These are phyloP conservation scores for Wickerhamiella allomyrinae DNA, from an alignment of 805 yeast species.

Conservation along the genomic window DNA sequence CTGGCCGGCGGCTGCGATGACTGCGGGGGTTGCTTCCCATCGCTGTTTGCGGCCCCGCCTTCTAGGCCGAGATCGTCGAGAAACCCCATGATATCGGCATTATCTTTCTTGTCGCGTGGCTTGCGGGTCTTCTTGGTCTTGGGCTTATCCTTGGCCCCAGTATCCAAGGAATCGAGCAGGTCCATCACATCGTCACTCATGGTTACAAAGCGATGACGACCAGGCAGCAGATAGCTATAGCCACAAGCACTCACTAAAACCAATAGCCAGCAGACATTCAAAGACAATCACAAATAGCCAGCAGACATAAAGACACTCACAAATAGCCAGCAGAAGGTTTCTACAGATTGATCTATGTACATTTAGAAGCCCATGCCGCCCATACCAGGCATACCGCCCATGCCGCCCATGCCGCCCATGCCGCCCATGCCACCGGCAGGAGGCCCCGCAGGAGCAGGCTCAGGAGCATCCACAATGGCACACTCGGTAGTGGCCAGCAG, in stretches of 20 bases:
- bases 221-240: background rate
- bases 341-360: constrained; percentile 1
- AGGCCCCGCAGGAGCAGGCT: constrained; percentile 47
- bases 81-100: constrained; percentile 31
- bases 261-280: too few relatives aligned
- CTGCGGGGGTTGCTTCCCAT: background rate
- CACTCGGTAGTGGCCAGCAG: constrained; percentile 96
- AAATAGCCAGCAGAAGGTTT: too few relatives aligned
- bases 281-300: too few relatives aligned
- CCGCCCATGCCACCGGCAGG: constrained; percentile 42
- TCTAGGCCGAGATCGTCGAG: constrained; percentile 24
- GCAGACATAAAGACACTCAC: too few relatives aligned
- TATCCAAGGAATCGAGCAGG: constrained; percentile 27
- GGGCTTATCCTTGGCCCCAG: constrained; percentile 16
- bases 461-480: constrained; percentile 90
- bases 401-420: constrained; percentile 57
- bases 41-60: background rate
- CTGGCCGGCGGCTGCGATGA: background rate
- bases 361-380: constrained; percentile 22
- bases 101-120: constrained; percentile 17
- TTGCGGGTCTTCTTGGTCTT: constrained; percentile 8
- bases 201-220: background rate
- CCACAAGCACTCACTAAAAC: too few relatives aligned
- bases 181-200: constrained; percentile 28
- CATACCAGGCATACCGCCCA: constrained; percentile 30